Conservation (phyloP, 495 filamentous ascomycete species). For the Penicillium cosmopolitanum region DNA sequence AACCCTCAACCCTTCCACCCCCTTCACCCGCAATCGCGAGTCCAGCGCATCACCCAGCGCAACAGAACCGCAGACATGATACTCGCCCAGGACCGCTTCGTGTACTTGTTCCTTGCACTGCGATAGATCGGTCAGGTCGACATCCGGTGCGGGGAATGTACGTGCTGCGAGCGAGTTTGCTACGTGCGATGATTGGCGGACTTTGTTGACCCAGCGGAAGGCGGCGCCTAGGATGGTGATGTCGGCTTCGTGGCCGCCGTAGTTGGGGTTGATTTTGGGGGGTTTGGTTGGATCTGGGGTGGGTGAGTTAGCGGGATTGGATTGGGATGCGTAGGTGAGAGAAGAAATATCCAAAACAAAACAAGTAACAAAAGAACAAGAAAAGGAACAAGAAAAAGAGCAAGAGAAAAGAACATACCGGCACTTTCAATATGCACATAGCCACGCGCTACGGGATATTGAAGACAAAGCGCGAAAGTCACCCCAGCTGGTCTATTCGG, state of each 20-base stretch:
- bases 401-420: conserved; percentile 19
- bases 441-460: conserved; percentile 54
- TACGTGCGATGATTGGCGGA: conserved; percentile 23
- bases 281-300: conserved; percentile 24
- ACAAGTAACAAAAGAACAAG: too few relatives aligned
- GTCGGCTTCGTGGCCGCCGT: conserved; percentile 41
- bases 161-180: conserved; percentile 22
- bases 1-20: conserved; percentile 52
- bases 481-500: conserved; percentile 21
- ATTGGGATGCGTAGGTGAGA: too few relatives aligned
- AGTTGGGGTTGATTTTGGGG: conserved; percentile 32
- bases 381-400: too few relatives aligned
- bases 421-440: conserved; percentile 54
- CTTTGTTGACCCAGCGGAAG: conserved; percentile 29
- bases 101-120: conserved; percentile 8
- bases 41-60: conserved; percentile 61
- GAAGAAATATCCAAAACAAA: too few relatives aligned
- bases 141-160: conserved; percentile 21
- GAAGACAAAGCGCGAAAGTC: conserved; percentile 25
- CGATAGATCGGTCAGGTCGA: conserved; percentile 22
- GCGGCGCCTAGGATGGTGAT: conserved; percentile 38
- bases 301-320: background rate
- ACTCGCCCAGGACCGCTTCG: conserved; percentile 20
- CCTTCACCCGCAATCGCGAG: conserved; percentile 47
- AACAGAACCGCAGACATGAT: conserved; percentile 52